A percentile compares a stretch with the other conserved stretches of the same genome.
Conservation (phyloP, 2,329 filamentous ascomycete species). For the Dactylellina parvicollis region DNA sequence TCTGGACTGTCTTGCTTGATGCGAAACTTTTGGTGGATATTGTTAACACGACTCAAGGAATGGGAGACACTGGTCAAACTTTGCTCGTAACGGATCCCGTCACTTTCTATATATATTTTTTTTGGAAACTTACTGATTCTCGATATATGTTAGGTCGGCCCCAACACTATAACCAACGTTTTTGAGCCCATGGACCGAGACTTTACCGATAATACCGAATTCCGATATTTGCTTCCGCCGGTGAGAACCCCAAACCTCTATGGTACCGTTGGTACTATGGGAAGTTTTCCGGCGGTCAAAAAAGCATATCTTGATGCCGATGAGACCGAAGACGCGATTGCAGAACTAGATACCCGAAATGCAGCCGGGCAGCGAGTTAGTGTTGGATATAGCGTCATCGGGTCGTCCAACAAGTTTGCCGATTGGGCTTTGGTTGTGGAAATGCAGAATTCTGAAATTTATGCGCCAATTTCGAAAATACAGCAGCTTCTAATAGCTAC, state of each 20-base stretch:
- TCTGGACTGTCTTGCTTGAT: conserved; percentile 49
- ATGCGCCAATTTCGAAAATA: conserved; percentile 77
- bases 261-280: conserved; percentile 50
- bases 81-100: conserved; percentile 53
- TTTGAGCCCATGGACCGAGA: conserved; percentile 45
- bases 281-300: conserved; percentile 52
- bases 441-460: conserved; percentile 77
- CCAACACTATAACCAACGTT: conserved; percentile 36
- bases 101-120: conserved; percentile 35
- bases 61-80: conserved; percentile 57
- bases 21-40: conserved; percentile 56
- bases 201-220: conserved; percentile 30
- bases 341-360: conserved; percentile 68
- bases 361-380: conserved; percentile 76
- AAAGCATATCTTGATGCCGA: conserved; percentile 43
- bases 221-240: conserved; percentile 44
- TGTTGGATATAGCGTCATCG: conserved; percentile 79
- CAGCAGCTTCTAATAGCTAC: conserved; percentile 82
- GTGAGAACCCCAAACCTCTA: conserved; percentile 35
- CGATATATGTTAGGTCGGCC: conserved; percentile 25
- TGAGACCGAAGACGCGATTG: conserved; percentile 36
- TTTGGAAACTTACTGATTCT: conserved; percentile 26
- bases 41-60: conserved; percentile 56
- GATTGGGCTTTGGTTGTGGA: conserved; percentile 87
- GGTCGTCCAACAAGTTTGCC: conserved; percentile 69